Conservation (phyloP, 129 eudicot species). For the Deinandra increscens region DNA sequence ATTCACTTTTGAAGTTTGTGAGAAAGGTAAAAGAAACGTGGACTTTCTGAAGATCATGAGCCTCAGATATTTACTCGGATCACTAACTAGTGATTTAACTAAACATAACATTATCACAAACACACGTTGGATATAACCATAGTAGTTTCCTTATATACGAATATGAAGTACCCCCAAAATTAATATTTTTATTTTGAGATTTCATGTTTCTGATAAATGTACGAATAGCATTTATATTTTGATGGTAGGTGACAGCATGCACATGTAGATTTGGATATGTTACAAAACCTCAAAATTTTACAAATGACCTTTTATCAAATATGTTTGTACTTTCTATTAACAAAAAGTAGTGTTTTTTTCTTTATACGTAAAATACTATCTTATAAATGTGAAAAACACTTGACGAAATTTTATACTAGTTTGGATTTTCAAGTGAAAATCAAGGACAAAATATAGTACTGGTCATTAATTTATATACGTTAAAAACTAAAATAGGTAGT, state of each 20-base stretch:
- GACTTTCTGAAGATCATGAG: too few relatives aligned
- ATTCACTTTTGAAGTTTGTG: too few relatives aligned
- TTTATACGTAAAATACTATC: not conserved
- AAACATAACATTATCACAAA: too few relatives aligned
- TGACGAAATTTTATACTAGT: not conserved
- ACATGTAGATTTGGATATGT: conserved; percentile 30
- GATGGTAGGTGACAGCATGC: conserved; percentile 20
- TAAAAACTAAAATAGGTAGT: not conserved
- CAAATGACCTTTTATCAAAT: conserved; percentile 25
- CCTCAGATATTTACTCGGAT: too few relatives aligned
- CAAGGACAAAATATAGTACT: not conserved
- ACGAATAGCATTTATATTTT: conserved; percentile 33
- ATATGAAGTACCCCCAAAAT: too few relatives aligned
- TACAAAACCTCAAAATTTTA: conserved; percentile 25
- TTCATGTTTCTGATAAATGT: not conserved
- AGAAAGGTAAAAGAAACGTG: too few relatives aligned
- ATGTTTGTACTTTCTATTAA: conserved; percentile 26
- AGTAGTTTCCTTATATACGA: too few relatives aligned
- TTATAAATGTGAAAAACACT: not conserved
- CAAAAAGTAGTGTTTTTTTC: conserved; percentile 20
- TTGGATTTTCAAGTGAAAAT: not conserved
- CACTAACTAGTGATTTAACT: too few relatives aligned
- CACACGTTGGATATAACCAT: too few relatives aligned
- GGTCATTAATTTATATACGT: too few relatives aligned
- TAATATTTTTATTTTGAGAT: not conserved